Percentiles rank a stretch among this genome's conserved stretches.
phyloP scores from a whole-genome alignment of 1,284 basidiomycete species.

The Cryptococcus sp. region DNA sequence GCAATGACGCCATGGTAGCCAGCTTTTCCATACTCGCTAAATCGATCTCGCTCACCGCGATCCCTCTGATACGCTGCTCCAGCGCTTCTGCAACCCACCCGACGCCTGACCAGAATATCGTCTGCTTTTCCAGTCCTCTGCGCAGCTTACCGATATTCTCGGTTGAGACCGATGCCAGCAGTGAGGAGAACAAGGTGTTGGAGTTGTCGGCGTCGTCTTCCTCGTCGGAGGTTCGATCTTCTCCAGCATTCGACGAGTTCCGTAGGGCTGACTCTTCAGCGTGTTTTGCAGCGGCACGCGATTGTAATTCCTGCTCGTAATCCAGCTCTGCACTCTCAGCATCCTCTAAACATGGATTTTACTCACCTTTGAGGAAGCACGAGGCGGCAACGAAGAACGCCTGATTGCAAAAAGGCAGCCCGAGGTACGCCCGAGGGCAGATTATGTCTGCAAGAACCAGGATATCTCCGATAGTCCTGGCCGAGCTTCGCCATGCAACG shows the following conservation, averaged over 20 bases:
- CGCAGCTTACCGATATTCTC: constrained; percentile 3
- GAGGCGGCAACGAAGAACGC: constrained; percentile 29
- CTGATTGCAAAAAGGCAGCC: constrained; percentile 29
- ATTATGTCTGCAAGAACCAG: constrained; percentile 29
- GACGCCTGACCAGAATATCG: constrained; percentile 2
- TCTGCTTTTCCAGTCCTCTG: not conserved
- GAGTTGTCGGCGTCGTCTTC: not conserved
- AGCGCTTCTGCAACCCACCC: constrained; percentile 20
- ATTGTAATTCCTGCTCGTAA: not conserved
- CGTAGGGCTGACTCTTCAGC: no score
- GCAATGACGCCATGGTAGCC: constrained; percentile 2
- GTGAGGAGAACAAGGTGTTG: not conserved
- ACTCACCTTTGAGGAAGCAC: constrained; percentile 30
- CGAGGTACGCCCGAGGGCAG: constrained; percentile 22
- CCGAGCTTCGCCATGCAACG: constrained; percentile 24
- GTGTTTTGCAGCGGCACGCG: not conserved
- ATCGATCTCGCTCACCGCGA: constrained; percentile 17
- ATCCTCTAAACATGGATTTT: no score
- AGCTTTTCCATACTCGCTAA: constrained; percentile 15
- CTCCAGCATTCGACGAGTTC: no score
- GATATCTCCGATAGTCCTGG: constrained; percentile 31
- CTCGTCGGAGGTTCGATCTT: no score
- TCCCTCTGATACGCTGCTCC: constrained; percentile 16
- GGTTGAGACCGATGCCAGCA: constrained; percentile 1
- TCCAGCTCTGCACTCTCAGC: not conserved